phyloP scores from a whole-genome alignment of 352 stramenopile species.

The Pythium utonaiense region DNA sequence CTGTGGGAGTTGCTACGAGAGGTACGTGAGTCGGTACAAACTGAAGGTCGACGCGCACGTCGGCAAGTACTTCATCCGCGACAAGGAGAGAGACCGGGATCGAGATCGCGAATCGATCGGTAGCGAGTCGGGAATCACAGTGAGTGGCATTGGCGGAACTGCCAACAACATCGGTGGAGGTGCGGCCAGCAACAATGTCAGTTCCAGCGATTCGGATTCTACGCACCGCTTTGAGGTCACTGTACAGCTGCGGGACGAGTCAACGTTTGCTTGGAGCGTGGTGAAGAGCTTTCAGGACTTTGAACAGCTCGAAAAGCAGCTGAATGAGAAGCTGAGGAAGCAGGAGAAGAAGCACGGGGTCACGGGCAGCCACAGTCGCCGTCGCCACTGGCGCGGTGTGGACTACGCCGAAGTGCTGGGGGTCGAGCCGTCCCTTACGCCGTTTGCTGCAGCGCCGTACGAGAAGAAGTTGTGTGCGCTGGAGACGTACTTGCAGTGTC shows the following conservation, averaged over 20 bases:
- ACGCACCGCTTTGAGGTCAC: conserved; percentile 50
- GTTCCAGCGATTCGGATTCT: neutral
- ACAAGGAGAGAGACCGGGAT: conserved; percentile 28
- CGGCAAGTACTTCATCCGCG: conserved; percentile 57
- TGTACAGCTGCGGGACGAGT: conserved; percentile 55
- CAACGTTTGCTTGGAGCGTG: conserved; percentile 57
- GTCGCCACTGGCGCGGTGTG: conserved; percentile 61
- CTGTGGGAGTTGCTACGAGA: conserved; percentile 65
- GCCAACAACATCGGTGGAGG: neutral
- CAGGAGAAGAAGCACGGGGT: conserved; percentile 65
- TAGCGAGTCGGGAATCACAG: neutral
- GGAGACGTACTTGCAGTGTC: conserved; percentile 67
- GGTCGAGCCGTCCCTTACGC: conserved; percentile 46
- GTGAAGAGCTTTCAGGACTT: conserved; percentile 73
- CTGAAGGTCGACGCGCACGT: conserved; percentile 64
- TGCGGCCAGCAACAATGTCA: neutral
- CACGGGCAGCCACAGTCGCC: conserved; percentile 23
- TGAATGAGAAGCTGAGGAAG: conserved; percentile 60
- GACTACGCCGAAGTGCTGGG: conserved; percentile 61
- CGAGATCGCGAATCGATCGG: conserved; percentile 5
- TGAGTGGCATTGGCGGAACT: neutral
- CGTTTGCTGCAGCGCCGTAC: conserved; percentile 46
- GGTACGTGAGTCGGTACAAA: conserved; percentile 61
- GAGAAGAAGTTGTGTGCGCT: conserved; percentile 61
- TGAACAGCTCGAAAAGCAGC: conserved; percentile 59